Base-by-base conservation (phyloP, 768 basidiomycete genomes). In the Daedalea quercina region DNA sequence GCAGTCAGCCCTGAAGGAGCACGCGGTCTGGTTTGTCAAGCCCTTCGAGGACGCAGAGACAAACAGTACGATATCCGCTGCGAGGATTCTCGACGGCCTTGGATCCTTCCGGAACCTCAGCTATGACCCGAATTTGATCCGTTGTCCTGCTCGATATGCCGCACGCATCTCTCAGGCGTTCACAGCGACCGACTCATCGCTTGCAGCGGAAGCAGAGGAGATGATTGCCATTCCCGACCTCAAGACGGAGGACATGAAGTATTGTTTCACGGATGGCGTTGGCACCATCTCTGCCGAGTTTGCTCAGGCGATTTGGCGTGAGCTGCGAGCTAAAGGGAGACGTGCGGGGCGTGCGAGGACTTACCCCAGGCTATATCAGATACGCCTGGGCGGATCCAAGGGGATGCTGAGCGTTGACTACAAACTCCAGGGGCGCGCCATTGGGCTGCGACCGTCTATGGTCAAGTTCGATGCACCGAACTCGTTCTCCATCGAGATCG, bases 81-180 rank as follows among this genome's bases (percentile, higher is more conserved):
- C 63, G 3, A 64, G 57, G 3, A 86, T 89, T 55, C 82, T 88
- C 40, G 42, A 57, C 3, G 68, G 74, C 45, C 58, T 88, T 1
- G 85, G 85, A 7, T 71, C 66, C 19, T 87, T 87, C 55, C 63
- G 74, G 9, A 66, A 72, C 41, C 67, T 79, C 1, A 34, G 57
- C 9, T 76, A 74, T 28, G 82, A 84, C 58, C 60, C 54, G 12
- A 58, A 60, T 0, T 69, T 87, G 9, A 77, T 75, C n/a, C 69
- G 66, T 47, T 85, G 83, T 54, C 85, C 85, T 3, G 84, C 85
- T 20, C 74, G 85, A 50, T 86, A 83, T 64, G 87, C 78, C 0
- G 87, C 87, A 3, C 72, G 87, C 17, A 73, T 89, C 28, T 83
- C 84, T 4, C 85, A 83, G 62, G 84, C 84, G 0, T 90, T 89